Base-by-base conservation (phyloP, 495 filamentous ascomycete genomes). In the Aspergillus diversus region DNA sequence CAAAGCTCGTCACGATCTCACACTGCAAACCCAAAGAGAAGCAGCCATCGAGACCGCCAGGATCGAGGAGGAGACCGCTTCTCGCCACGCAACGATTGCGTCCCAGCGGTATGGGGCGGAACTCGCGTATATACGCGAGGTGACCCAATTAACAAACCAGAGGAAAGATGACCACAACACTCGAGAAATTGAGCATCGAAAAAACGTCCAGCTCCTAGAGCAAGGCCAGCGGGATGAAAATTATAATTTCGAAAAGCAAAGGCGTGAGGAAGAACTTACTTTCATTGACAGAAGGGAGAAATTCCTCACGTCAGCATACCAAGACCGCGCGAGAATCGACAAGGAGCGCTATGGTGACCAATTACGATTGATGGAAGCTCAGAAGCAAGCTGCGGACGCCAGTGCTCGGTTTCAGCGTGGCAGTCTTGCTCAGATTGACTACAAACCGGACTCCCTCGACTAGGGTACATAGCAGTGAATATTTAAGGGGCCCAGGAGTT, bases 291-390 rank as follows among this genome's bases (percentile, higher is more conserved):
- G 46, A 5, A 51, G 60, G n/a, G 60, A 63, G 33, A 49, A 16
- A 6, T 43, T 63, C 5, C 32, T 63, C 11, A 63, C 60, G 9
- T 56, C 51, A 0, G 60, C 50, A 7, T 57, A 57, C 46, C 53
- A 57, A 46, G 60, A 63, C 7, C 60, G 60, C 3, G 60, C 60
- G 12, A 56, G 55, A 34, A 63, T 63, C 13, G 60, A 63, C n/a
- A 49, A 51, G n/a, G 53, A 63, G 5, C 53, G 53, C 1, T 57
- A 57, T 17, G 34, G 31, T 5, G 53, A 51, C 16, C 60, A 57
- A 17, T 56, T 63, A 53, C 39, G 51, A 27, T 51, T 61, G 37
- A 46, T 61, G 43, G 59, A 61, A 7, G 37, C 39, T n/a, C 59
- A 61, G 59, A 61, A 63, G 53, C 16, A 51, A 31, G 49, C 48